Evolutionary conservation across 768 basidiomycete species (phyloP), one percentile per base, ranked within the genome.

Genomic region (Rhodotorula toruloides): DNA sequence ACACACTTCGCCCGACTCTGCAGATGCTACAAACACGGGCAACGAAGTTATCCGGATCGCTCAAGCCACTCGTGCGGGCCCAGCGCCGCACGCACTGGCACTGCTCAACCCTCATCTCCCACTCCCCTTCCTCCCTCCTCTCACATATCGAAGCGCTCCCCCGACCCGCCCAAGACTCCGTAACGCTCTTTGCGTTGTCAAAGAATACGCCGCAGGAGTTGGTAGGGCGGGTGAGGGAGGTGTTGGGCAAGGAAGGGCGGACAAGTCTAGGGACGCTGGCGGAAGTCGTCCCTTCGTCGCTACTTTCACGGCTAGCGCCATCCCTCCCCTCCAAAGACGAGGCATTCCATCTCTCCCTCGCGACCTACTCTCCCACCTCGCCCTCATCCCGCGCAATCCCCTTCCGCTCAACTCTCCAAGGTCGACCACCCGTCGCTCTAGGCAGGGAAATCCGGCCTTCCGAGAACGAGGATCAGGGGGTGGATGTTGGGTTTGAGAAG

Each of bases 201-300:
- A 71, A 71, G 52, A 66, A 71, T 52, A 57, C 53, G 17, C 70
- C 70, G 4, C 54, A 63, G 25, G 42, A 44, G n/a, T 62, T 71
- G 49, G 31, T 71, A 1, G 22, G 36, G 2, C 14, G 10, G 5
- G 25, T 67, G 32, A 54, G 36, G 36, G n/a, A 19, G 21, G 53
- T 17, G 16, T 31, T 36, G 17, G 27, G n/a, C n/a, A n/a, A n/a
- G n/a, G n/a, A n/a, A n/a, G n/a, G n/a, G n/a, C n/a, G n/a, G n/a
- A n/a, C n/a, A n/a, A n/a, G n/a, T n/a, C n/a, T n/a, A n/a, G n/a
- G n/a, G n/a, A n/a, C n/a, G n/a, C 44, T 71, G 31, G 29, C 58
- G 49, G 70, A 71, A 54, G 36, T 57, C n/a, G 27, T 53, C 36
- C 69, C 60, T 11, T 21, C 56, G 19, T 29, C 58, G 21, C 48